Percentiles rank a stretch among this genome's conserved stretches.
Evolutionary conservation across 352 stramenopile species (phyloP).

Genomic region (Discostella stelligera): DNA sequence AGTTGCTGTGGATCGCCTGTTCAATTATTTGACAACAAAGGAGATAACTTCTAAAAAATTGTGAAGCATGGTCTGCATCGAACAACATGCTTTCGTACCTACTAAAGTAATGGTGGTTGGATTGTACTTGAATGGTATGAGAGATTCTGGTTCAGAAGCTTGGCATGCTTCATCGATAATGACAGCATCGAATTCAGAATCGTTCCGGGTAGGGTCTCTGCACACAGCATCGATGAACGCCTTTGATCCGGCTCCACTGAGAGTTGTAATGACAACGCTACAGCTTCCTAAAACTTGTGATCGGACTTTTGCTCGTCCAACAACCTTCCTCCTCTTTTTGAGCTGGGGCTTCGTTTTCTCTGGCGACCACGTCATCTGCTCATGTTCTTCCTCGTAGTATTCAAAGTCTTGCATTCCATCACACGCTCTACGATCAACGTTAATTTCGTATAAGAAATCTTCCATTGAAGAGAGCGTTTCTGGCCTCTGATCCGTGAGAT

Average conservation of each 20-base stretch:
- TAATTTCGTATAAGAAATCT: slow-evolving; percentile 56
- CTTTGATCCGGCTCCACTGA: slow-evolving; percentile 59
- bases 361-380: slow-evolving; percentile 18
- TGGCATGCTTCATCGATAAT: slow-evolving; percentile 66
- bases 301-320: slow-evolving; percentile 26
- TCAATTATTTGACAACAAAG: background rate
- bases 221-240: slow-evolving; percentile 62
- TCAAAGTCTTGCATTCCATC: slow-evolving; percentile 38
- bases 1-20: slow-evolving; percentile 54
- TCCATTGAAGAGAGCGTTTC: slow-evolving; percentile 45
- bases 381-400: slow-evolving; percentile 30
- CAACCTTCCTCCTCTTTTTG: slow-evolving; percentile 39
- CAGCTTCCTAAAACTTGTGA: slow-evolving; percentile 42
- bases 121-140: slow-evolving; percentile 68
- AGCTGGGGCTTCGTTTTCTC: slow-evolving; percentile 24
- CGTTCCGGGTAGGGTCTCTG: slow-evolving; percentile 40
- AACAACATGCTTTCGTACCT: slow-evolving; percentile 6
- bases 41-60: background rate
- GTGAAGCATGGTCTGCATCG: background rate
- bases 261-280: slow-evolving; percentile 55
- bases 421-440: slow-evolving; percentile 48
- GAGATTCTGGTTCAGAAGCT: slow-evolving; percentile 51
- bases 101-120: slow-evolving; percentile 53
- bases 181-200: slow-evolving; percentile 60
- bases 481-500: slow-evolving; percentile 36